Evolutionary conservation across 495 filamentous ascomycete species (phyloP), one percentile per base, ranked within the genome.

Genomic region (Penicillium paradoxum): DNA sequence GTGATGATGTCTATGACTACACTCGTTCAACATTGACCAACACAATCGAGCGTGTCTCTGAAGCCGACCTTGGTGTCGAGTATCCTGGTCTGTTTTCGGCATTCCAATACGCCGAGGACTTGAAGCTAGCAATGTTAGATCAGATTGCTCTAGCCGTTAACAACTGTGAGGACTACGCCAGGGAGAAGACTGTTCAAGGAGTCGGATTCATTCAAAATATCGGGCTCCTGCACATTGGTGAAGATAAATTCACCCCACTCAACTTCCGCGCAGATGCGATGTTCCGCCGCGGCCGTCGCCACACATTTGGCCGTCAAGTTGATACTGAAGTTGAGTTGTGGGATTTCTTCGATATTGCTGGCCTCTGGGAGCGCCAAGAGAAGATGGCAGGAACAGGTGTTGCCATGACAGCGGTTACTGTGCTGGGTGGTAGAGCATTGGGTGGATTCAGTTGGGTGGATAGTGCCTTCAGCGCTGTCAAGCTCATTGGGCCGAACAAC

Each of bases 21-120:
- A 92, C 91, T 6, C 83, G 91, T 4, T 76, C 80, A 10, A 84
- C 81, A 19, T 76, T 98, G 55, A 82, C 79, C 51, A 67, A 76
- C 4, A 82, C 86, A 22, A 95, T 98, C 50, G 64, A 79, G 3
- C 80, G 78, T 49, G 83, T 89, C n/a, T 89, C 89, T 10, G 83
- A 89, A 24, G 78, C 77, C 29, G 83, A 90, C 59, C 80, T 93
- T 14, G 88, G 88, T 30, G 84, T 97, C 17, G 76, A 81, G 25
- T 98, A 98, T 61, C 89, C 89, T 4, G 93, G 93, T 27, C 62
- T 97, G 8, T 85, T 93, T 58, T 76, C 80, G 22, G 90, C 84
- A 1, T 97, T 93, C 77, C 79, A 91, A 57, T 98, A 93, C 68
- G 93, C 93, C 9, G 95, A 97, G 56, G 90, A 95, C 36, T 71